Percentiles rank a stretch among this genome's conserved stretches.
Conservation (phyloP, 257 asterid genomes). For the Gardenia jasminoides region DNA sequence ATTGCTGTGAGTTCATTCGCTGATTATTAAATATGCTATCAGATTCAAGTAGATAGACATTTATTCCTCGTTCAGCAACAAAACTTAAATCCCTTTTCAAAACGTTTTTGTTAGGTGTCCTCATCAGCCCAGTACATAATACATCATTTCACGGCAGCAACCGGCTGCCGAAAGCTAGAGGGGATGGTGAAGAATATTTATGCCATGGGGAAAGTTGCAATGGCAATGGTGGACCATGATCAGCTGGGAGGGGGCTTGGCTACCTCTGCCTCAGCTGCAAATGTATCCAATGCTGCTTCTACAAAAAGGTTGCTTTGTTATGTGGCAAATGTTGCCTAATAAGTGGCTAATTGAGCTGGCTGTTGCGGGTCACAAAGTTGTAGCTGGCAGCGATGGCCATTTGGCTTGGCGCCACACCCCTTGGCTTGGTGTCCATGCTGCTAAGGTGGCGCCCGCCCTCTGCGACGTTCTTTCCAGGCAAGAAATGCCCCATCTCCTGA, state of each 20-base stretch:
- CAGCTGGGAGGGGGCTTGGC: constrained; percentile 29
- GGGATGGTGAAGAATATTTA: constrained; percentile 61
- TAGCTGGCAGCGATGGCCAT: constrained; percentile 79
- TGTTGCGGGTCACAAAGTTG: constrained; percentile 70
- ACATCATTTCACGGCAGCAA: constrained; percentile 79
- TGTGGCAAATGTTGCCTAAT: constrained; percentile 85
- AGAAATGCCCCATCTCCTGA: constrained; percentile 15
- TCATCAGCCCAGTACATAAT: constrained; percentile 82
- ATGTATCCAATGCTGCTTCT: constrained; percentile 20
- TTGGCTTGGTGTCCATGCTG: constrained; percentile 79
- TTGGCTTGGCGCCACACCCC: constrained; percentile 95
- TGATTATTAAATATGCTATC: not conserved
- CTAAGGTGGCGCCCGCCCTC: constrained; percentile 78
- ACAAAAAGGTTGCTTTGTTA: constrained; percentile 75
- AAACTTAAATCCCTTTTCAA: not conserved
- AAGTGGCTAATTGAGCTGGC: constrained; percentile 77
- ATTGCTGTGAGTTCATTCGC: not conserved
- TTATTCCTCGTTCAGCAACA: constrained; percentile 21
- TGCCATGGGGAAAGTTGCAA: constrained; percentile 67
- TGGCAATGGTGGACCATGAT: constrained; percentile 65
- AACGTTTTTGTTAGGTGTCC: constrained; percentile 40
- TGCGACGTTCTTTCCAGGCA: constrained; percentile 81
- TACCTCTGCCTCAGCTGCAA: constrained; percentile 12
- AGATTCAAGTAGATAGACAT: constrained; percentile 15
- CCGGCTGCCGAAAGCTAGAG: constrained; percentile 68